phyloP scores from a whole-genome alignment of 495 filamentous ascomycete genomes.

The Penicillium longicatenatum region DNA sequence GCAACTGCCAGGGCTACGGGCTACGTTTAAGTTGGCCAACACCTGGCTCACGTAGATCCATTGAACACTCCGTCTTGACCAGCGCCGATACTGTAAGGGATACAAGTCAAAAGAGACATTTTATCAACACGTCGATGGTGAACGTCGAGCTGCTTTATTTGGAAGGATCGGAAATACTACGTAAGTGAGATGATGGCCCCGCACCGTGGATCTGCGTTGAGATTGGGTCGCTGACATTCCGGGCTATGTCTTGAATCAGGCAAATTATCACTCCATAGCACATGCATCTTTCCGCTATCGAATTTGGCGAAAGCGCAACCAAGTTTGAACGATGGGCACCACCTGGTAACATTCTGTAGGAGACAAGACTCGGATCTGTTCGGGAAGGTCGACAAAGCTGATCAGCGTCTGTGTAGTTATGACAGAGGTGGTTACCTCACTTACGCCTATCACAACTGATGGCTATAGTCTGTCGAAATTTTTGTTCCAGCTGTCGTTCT shows the following conservation, averaged over 20 bases:
- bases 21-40: slow-evolving; percentile 16
- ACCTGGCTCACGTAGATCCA: slow-evolving; percentile 1
- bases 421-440: background rate
- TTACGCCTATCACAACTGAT: slow-evolving; percentile 2
- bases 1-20: slow-evolving; percentile 15
- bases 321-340: background rate
- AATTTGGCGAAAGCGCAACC: slow-evolving; percentile 9
- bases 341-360: slow-evolving; percentile 7
- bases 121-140: slow-evolving; percentile 8
- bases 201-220: background rate
- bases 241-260: too few species aligned
- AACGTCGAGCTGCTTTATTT: slow-evolving; percentile 7
- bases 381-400: background rate
- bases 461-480: slow-evolving; percentile 15
- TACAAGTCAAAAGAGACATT: background rate
- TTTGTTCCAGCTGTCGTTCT: slow-evolving; percentile 15
- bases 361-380: background rate
- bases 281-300: background rate
- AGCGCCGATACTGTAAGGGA: background rate
- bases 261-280: background rate
- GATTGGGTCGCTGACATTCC: background rate
- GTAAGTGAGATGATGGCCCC: background rate
- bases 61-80: background rate
- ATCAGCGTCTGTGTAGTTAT: background rate
- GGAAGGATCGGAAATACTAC: background rate